Percentiles rank a stretch among this genome's conserved stretches.
phyloP scores from a whole-genome alignment of 305 asterid genomes.

The Stenogyne calaminthoides region DNA sequence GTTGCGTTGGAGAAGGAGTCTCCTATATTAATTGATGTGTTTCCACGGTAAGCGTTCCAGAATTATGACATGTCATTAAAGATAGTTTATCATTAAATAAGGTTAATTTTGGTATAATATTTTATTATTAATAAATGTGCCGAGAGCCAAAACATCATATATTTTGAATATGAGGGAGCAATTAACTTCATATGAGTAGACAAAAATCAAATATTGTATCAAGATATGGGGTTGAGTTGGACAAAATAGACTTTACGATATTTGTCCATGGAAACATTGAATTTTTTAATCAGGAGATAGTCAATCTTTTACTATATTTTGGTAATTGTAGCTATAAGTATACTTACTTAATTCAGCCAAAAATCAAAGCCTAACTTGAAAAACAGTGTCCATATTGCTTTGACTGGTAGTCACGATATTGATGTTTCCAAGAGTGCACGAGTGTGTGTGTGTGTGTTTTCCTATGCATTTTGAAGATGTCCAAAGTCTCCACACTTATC shows the following conservation, averaged over 20 bases:
- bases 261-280: background rate
- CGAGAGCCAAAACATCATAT: too few species aligned
- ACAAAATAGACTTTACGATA: background rate
- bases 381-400: constrained; percentile 40
- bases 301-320: constrained; percentile 25
- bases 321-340: constrained; percentile 22
- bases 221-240: background rate
- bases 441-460: constrained; percentile 42
- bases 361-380: constrained; percentile 25
- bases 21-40: too few species aligned
- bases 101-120: too few species aligned
- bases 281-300: background rate
- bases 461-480: constrained; percentile 42
- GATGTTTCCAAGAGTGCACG: constrained; percentile 72
- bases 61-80: too few species aligned
- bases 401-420: constrained; percentile 50
- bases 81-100: too few species aligned
- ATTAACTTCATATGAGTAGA: background rate
- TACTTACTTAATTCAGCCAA: constrained; percentile 2
- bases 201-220: background rate
- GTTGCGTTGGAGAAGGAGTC: too few species aligned
- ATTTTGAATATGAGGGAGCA: too few species aligned
- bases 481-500: constrained; percentile 42
- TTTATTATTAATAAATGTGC: too few species aligned
- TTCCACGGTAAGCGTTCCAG: too few species aligned